A percentile compares a stretch with the other conserved stretches of the same genome.
Evolutionary conservation across 106 monocot genomes (phyloP).

Genomic region (Dendrobium chrysotoxum): DNA sequence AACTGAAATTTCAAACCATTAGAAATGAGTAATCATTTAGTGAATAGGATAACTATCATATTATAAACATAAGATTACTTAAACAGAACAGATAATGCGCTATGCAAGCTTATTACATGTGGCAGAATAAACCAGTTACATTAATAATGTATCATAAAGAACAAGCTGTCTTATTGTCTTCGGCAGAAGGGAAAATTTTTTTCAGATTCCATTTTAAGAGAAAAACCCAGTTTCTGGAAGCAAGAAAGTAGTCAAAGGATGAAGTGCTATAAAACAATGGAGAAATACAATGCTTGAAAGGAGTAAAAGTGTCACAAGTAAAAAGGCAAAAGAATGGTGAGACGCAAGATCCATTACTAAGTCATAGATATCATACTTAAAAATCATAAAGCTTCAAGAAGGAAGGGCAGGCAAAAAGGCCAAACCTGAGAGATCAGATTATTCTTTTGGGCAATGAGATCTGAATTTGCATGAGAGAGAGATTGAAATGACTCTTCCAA

Average conservation of each 20-base stretch:
- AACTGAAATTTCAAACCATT: neutral
- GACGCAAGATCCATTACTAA: neutral
- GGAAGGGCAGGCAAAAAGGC: neutral
- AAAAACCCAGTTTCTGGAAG: neutral
- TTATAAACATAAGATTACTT: neutral
- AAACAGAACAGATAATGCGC: neutral
- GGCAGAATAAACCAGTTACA: neutral
- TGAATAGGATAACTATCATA: neutral
- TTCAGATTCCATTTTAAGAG: neutral
- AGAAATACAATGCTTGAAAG: neutral
- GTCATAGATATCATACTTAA: conserved; percentile 1
- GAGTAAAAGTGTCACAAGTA: neutral
- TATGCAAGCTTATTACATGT: neutral
- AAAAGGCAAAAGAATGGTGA: neutral
- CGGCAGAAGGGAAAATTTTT: neutral
- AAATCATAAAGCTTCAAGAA: neutral
- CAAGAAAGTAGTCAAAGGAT: neutral
- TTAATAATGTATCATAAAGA: neutral
- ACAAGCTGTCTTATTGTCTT: neutral
- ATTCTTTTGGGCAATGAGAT: conserved; percentile 33
- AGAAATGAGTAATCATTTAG: neutral
- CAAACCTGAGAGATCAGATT: conserved; percentile 28
- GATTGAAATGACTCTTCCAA: conserved; percentile 31
- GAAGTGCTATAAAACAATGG: neutral
- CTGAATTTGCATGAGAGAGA: conserved; percentile 20